Conservation (phyloP, 139 green algal genomes). For the Volvox reticuliferus region DNA sequence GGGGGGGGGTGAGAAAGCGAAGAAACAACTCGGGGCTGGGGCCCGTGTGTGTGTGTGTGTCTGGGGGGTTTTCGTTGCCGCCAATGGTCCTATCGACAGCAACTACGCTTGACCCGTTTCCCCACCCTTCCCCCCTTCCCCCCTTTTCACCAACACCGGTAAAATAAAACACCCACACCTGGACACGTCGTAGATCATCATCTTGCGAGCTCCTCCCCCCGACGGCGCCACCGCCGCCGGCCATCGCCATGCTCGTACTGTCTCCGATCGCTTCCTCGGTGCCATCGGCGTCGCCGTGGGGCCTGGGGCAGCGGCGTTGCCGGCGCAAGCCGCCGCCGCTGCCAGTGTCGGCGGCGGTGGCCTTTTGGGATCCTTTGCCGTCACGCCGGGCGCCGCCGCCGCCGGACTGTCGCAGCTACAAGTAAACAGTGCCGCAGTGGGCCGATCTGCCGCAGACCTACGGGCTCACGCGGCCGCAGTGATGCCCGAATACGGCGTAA, state of each 20-base stretch:
- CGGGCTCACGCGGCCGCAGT: not conserved
- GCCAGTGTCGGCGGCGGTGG: not conserved
- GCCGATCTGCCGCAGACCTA: not conserved
- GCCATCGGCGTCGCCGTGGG: not conserved
- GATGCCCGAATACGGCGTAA: not conserved
- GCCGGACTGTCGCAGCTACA: not conserved
- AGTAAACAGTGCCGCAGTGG: not conserved
- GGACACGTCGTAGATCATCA: not conserved
- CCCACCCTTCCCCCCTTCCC: too few relatives aligned
- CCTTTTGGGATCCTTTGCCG: not conserved
- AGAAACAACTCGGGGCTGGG: too few relatives aligned
- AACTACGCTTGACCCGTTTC: too few relatives aligned
- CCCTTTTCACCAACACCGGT: too few relatives aligned
- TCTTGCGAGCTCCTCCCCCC: not conserved
- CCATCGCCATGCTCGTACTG: constrained; percentile 23
- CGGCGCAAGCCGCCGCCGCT: not conserved
- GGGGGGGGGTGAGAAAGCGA: not conserved
- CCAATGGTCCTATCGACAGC: too few relatives aligned
- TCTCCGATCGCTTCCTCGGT: constrained; percentile 15
- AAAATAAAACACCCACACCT: too few relatives aligned
- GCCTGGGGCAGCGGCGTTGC: not conserved
- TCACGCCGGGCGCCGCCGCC: not conserved
- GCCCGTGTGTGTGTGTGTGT: too few relatives aligned
- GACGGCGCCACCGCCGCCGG: not conserved
- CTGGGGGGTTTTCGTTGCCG: too few relatives aligned